Evolutionary conservation across 768 basidiomycete species (phyloP).

Genomic region (Suillus lakei): DNA sequence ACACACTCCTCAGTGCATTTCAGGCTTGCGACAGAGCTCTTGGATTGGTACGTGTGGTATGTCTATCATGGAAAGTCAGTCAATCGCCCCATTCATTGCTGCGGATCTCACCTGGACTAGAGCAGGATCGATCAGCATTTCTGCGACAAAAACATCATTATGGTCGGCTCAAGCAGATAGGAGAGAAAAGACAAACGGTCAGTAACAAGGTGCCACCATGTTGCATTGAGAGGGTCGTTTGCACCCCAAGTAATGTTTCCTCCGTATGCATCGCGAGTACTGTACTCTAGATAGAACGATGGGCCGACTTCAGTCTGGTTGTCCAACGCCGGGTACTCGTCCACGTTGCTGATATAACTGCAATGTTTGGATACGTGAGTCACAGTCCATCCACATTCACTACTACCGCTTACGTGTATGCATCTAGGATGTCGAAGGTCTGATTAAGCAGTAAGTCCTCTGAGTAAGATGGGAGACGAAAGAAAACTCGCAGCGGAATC

Average conservation of each 20-base stretch:
- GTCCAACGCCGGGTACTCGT: conserved; percentile 59
- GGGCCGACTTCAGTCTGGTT: conserved; percentile 59
- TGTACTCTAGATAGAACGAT: conserved; percentile 64
- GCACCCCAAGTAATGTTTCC: conserved; percentile 54
- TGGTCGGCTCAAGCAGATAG: neutral
- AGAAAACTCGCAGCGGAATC: conserved; percentile 37
- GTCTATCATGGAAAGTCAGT: conserved; percentile 37
- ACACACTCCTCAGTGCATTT: conserved; percentile 63
- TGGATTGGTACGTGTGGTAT: conserved; percentile 74
- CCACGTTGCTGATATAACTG: conserved; percentile 71
- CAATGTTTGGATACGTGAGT: neutral
- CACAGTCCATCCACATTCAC: neutral
- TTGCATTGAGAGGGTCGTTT: conserved; percentile 72
- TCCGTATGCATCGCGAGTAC: conserved; percentile 69
- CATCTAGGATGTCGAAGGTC: conserved; percentile 78
- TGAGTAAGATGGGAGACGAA: neutral
- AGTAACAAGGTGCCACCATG: conserved; percentile 81
- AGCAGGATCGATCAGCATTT: conserved; percentile 27
- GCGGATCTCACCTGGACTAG: conserved; percentile 24
- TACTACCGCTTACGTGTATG: conserved; percentile 60
- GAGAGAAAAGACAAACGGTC: conserved; percentile 48
- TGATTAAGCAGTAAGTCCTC: conserved; percentile 26
- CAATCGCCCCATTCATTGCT: neutral
- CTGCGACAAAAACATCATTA: conserved; percentile 14
- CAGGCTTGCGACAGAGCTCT: conserved; percentile 55